Conservation (phyloP, 2,329 filamentous ascomycete species). For the Sporothrix euskadiensis region DNA sequence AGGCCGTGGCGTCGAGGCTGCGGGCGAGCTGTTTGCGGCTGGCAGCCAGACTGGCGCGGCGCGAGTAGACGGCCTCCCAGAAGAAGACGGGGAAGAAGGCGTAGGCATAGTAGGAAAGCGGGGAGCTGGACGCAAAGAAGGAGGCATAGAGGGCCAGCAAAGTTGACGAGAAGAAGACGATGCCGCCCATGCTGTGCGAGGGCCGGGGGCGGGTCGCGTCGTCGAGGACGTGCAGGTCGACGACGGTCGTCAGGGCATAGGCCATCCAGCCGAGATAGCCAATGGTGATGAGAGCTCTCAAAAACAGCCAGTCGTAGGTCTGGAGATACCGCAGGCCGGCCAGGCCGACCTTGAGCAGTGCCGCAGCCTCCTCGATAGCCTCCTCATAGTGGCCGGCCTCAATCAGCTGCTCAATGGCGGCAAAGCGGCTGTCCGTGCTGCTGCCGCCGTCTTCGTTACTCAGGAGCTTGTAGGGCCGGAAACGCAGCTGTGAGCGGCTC, state of each 20-base stretch:
- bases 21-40: slow-evolving; percentile 70
- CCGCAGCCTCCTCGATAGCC: slow-evolving; percentile 75
- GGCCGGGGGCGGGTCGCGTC: slow-evolving; percentile 63
- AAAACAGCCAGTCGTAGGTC: slow-evolving; percentile 97
- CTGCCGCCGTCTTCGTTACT: slow-evolving; percentile 48
- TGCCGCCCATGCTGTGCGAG: slow-evolving; percentile 60
- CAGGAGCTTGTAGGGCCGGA: slow-evolving; percentile 72
- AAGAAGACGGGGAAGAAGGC: slow-evolving; percentile 90
- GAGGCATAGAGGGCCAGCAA: slow-evolving; percentile 76
- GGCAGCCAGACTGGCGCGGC: slow-evolving; percentile 66
- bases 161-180: slow-evolving; percentile 70
- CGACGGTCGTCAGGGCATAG: slow-evolving; percentile 83
- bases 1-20: slow-evolving; percentile 62
- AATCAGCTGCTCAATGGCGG: slow-evolving; percentile 68
- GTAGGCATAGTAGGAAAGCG: slow-evolving; percentile 84
- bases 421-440: slow-evolving; percentile 61
- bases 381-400: slow-evolving; percentile 65
- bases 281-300: slow-evolving; percentile 81
- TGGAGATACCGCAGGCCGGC: slow-evolving; percentile 90
- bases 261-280: slow-evolving; percentile 96
- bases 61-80: slow-evolving; percentile 92
- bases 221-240: slow-evolving; percentile 84
- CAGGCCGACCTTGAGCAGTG: slow-evolving; percentile 73
- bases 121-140: slow-evolving; percentile 76
- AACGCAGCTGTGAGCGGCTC: slow-evolving; percentile 71